These are phyloP conservation scores for Trichosporon faecale DNA, from an alignment of 1,284 basidiomycete species.

Conservation along the genomic window DNA sequence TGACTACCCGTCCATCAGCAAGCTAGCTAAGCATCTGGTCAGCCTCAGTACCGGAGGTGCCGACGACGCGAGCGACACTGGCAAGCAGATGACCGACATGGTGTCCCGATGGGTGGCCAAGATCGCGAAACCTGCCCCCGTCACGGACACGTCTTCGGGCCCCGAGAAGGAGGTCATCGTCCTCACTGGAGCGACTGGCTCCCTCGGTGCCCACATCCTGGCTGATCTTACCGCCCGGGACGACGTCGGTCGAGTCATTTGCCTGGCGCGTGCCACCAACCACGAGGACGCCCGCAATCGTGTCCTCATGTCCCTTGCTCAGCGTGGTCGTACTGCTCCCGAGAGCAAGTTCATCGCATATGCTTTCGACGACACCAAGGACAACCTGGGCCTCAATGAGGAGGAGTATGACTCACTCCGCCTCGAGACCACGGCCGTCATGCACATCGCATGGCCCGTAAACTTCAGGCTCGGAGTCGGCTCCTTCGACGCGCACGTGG, in stretches of 20 bases:
- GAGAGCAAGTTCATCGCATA: conserved; percentile 51
- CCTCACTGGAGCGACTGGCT: conserved; percentile 63
- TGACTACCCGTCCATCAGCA: conserved; percentile 45
- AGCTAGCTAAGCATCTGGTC: conserved; percentile 34
- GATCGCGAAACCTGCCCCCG: conserved; percentile 26
- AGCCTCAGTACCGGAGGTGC: conserved; percentile 21
- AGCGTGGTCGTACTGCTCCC: conserved; percentile 32
- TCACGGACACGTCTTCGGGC: not conserved
- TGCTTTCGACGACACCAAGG: conserved; percentile 54
- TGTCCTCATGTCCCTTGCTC: conserved; percentile 37
- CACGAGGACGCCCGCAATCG: conserved; percentile 38
- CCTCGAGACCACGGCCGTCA: conserved; percentile 53
- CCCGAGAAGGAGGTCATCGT: conserved; percentile 31
- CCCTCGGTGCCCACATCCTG: conserved; percentile 62
- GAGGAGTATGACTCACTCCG: conserved; percentile 52
- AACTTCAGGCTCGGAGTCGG: conserved; percentile 51
- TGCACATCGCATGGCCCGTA: conserved; percentile 56
- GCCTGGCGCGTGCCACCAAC: conserved; percentile 54
- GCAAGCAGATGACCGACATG: conserved; percentile 4
- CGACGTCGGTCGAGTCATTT: conserved; percentile 55
- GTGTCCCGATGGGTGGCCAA: conserved; percentile 18
- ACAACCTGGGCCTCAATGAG: conserved; percentile 53
- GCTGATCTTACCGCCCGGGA: conserved; percentile 53
- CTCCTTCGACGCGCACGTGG: conserved; percentile 59
- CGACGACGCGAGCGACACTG: not conserved